A percentile compares a stretch with the other conserved stretches of the same genome.
These are phyloP conservation scores for Blastocystis sp. DNA, from an alignment of 352 stramenopile species.

Conservation along the genomic window DNA sequence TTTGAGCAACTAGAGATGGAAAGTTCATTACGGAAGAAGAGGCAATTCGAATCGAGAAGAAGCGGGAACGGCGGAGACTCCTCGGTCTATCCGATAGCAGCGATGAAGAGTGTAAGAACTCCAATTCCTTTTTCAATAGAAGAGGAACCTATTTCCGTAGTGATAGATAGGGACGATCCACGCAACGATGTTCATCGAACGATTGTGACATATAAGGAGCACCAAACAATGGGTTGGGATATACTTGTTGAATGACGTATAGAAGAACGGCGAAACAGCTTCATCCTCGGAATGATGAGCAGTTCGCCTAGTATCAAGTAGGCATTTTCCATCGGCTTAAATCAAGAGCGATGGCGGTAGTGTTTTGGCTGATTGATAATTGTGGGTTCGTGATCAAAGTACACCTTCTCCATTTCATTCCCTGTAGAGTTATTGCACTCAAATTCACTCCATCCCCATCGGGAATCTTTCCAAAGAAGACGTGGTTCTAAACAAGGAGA, in stretches of 20 bases:
- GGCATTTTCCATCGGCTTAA: not conserved
- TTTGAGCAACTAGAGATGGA: not conserved
- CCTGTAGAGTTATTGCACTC: not conserved
- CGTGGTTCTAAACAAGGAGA: not conserved
- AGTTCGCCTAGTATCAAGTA: conserved; percentile 37
- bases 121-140: not conserved
- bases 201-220: conserved; percentile 8
- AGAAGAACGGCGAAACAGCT: conserved; percentile 22
- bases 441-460: not conserved
- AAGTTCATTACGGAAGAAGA: conserved; percentile 11
- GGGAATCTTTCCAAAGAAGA: not conserved
- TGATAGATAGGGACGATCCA: not conserved
- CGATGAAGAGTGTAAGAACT: conserved; percentile 32
- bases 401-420: not conserved
- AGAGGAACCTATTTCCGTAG: not conserved
- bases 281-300: conserved; percentile 23
- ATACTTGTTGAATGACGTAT: not conserved
- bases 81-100: not conserved
- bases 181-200: not conserved
- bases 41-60: not conserved
- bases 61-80: not conserved
- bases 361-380: conserved; percentile 35
- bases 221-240: not conserved
- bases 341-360: not conserved
- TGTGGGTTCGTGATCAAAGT: conserved; percentile 1